These are phyloP conservation scores for Fusarium sp. DNA, from an alignment of 2,329 filamentous ascomycete genomes.

Conservation along the genomic window DNA sequence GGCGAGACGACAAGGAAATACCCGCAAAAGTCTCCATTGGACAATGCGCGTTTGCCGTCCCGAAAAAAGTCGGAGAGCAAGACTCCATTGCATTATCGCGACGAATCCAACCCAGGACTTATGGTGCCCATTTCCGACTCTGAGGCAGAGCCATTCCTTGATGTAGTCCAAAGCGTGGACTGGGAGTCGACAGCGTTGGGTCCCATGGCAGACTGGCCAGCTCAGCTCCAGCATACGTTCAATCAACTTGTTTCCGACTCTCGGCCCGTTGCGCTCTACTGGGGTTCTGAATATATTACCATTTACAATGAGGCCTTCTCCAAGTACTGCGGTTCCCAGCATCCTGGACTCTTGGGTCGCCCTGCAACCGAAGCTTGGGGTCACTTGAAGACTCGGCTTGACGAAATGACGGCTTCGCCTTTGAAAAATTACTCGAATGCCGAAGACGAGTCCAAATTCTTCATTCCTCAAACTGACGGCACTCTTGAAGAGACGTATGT, in stretches of 20 bases:
- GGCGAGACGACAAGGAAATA: slow-evolving; percentile 37
- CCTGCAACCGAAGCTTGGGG: slow-evolving; percentile 71
- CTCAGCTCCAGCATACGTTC: slow-evolving; percentile 61
- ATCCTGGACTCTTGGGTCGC: slow-evolving; percentile 73
- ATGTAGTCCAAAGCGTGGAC: slow-evolving; percentile 59
- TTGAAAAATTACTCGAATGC: slow-evolving; percentile 52
- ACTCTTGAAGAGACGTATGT: slow-evolving; percentile 62
- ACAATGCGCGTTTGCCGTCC: slow-evolving; percentile 40
- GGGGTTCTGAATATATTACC: slow-evolving; percentile 72
- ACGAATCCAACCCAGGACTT: slow-evolving; percentile 52
- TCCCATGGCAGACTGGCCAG: slow-evolving; percentile 61
- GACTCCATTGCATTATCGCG: slow-evolving; percentile 49
- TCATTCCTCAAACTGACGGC: slow-evolving; percentile 58
- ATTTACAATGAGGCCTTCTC: slow-evolving; percentile 78
- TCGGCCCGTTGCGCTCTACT: slow-evolving; percentile 71
- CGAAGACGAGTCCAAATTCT: slow-evolving; percentile 62
- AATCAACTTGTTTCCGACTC: slow-evolving; percentile 61
- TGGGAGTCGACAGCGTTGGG: slow-evolving; percentile 64
- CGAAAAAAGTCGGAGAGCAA: slow-evolving; percentile 44
- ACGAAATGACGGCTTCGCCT: slow-evolving; percentile 48
- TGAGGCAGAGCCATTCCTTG: slow-evolving; percentile 56
- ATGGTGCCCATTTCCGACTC: slow-evolving; percentile 54
- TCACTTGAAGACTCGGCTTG: slow-evolving; percentile 62
- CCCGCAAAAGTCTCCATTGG: slow-evolving; percentile 41
- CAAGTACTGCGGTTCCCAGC: slow-evolving; percentile 72